Evolutionary conservation across 164 flowering plant genomes (phyloP).

Genomic region (Magnolia kwangsiensis): DNA sequence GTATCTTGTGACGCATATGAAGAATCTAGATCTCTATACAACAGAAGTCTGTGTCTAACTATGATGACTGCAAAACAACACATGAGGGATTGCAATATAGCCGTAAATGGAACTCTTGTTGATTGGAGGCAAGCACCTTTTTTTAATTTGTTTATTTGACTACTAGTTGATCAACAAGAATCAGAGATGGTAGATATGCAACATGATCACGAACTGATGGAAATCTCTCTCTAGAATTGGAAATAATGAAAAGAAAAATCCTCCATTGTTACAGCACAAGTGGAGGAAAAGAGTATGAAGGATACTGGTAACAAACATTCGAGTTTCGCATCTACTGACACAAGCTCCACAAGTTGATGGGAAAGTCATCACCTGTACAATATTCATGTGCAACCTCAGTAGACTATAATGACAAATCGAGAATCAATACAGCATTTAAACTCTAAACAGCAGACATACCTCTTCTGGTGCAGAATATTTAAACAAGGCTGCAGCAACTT

Average conservation of each 20-base stretch:
- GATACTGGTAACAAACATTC: conserved; percentile 95
- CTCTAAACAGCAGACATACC: conserved; percentile 33
- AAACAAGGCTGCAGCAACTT: conserved; percentile 70
- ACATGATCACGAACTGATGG: not conserved
- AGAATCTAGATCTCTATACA: no score
- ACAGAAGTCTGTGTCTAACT: no score
- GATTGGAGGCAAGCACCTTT: not conserved
- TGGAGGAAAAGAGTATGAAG: conserved; percentile 20
- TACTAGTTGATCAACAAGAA: not conserved
- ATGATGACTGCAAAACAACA: no score
- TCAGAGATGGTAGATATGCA: not conserved
- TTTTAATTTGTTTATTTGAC: not conserved
- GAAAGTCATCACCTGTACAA: conserved; percentile 83
- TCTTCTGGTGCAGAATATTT: conserved; percentile 96
- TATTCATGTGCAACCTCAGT: not conserved
- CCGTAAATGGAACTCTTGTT: no score
- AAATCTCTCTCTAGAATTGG: not conserved
- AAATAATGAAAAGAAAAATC: not conserved
- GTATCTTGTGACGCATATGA: no score
- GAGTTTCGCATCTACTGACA: conserved; percentile 64
- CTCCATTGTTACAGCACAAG: not conserved
- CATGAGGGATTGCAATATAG: no score
- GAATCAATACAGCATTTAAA: not conserved
- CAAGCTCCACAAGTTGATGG: conserved; percentile 97
- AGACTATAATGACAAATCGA: not conserved